These are phyloP conservation scores for Xylariaceae sp. DNA, from an alignment of 2,329 filamentous ascomycete genomes.

Conservation along the genomic window DNA sequence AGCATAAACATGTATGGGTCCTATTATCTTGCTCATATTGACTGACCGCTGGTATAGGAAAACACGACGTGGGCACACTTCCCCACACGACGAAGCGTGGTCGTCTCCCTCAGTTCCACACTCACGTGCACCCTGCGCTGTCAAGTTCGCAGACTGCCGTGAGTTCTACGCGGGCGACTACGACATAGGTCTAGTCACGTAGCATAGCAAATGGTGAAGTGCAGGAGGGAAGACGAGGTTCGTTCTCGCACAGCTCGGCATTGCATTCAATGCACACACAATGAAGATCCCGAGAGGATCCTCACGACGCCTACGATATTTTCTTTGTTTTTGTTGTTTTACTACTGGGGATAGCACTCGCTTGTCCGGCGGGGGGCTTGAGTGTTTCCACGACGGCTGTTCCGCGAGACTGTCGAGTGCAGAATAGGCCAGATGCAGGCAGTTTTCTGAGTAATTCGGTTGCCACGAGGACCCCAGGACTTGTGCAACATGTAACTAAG, in stretches of 20 bases:
- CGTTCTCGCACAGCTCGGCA: slow-evolving; percentile 12
- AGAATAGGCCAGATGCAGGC: slow-evolving; percentile 1
- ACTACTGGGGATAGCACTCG: not conserved
- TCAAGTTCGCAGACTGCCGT: slow-evolving; percentile 30
- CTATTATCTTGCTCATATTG: not conserved
- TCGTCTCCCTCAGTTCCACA: slow-evolving; percentile 36
- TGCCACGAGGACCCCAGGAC: slow-evolving; percentile 2
- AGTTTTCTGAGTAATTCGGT: not conserved
- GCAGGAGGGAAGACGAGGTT: not conserved
- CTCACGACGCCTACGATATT: slow-evolving; percentile 21
- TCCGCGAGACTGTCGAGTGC: not conserved
- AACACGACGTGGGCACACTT: slow-evolving; percentile 67
- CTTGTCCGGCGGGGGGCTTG: not conserved
- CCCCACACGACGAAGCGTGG: slow-evolving; percentile 45
- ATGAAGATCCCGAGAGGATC: slow-evolving; percentile 13
- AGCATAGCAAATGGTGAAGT: slow-evolving; percentile 1
- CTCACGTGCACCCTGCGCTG: slow-evolving; percentile 26
- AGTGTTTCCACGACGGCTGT: slow-evolving; percentile 11
- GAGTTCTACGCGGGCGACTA: slow-evolving; percentile 33
- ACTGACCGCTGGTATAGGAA: slow-evolving; percentile 46
- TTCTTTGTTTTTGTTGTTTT: slow-evolving; percentile 1
- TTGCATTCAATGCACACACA: not conserved
- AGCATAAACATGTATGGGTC: not conserved
- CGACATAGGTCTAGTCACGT: slow-evolving; percentile 26
- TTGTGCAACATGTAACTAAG: slow-evolving; percentile 2